Percentiles rank a stretch among this genome's conserved stretches.
phyloP scores from a whole-genome alignment of 768 basidiomycete species.

The Trametes coccinea region DNA sequence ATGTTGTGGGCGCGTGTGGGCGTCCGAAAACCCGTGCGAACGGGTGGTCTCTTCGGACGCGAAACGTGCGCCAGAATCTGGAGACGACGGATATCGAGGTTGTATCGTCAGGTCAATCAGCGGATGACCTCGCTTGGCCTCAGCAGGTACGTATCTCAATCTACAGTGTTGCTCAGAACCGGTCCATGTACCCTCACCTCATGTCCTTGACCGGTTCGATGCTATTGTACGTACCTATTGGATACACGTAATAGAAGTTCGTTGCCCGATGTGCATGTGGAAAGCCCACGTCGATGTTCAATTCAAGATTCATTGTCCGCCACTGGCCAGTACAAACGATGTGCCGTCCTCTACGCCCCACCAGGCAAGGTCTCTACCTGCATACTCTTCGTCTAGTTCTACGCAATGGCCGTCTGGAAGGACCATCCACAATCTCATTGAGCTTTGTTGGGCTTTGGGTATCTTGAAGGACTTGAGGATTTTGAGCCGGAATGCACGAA shows the following conservation, averaged over 20 bases:
- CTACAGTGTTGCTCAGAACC: too few relatives aligned
- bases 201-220: background rate
- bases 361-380: conserved; percentile 63
- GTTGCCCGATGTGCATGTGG: too few relatives aligned
- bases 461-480: conserved; percentile 50
- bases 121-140: too few relatives aligned
- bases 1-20: conserved; percentile 18
- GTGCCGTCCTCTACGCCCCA: conserved; percentile 65
- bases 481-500: conserved; percentile 66
- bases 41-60: too few relatives aligned
- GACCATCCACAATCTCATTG: conserved; percentile 54
- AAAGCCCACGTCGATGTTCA: too few relatives aligned
- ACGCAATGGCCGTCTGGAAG: conserved; percentile 50
- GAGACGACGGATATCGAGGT: too few relatives aligned
- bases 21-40: conserved; percentile 11
- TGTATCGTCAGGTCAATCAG: too few relatives aligned
- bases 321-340: conserved; percentile 11
- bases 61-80: too few relatives aligned
- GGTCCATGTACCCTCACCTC: background rate
- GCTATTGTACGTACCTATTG: background rate
- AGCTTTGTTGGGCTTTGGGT: conserved; percentile 33
- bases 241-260: background rate
- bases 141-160: background rate
- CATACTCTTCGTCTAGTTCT: conserved; percentile 48
- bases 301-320: background rate